Conservation (phyloP, 1,284 basidiomycete genomes). For the Salmacisia buchloeana region DNA sequence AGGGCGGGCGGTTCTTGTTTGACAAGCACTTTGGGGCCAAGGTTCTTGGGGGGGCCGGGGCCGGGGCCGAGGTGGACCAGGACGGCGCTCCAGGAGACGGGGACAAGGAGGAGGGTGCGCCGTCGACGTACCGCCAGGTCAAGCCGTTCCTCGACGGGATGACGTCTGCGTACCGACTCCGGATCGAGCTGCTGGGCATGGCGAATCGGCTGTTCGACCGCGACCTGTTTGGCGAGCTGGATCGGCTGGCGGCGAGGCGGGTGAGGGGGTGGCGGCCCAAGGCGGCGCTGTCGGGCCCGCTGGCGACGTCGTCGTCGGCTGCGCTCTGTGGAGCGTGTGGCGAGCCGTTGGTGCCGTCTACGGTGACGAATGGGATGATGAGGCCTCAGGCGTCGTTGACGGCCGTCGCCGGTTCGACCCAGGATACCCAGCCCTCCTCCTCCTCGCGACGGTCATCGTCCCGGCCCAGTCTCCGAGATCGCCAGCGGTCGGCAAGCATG, state of each 20-base stretch:
- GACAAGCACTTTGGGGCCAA: not conserved
- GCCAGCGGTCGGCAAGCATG: not conserved
- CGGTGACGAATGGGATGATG: too few species aligned
- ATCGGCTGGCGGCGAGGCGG: slow-evolving; percentile 47
- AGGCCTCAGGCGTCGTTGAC: too few species aligned
- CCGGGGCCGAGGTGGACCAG: slow-evolving; percentile 67
- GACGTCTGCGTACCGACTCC: slow-evolving; percentile 85
- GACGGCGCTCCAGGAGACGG: not conserved
- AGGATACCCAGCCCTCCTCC: too few species aligned
- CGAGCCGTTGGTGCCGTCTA: not conserved
- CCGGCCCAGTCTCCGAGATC: not conserved
- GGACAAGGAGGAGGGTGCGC: slow-evolving; percentile 53
- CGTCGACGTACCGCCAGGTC: slow-evolving; percentile 75
- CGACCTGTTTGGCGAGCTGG: slow-evolving; percentile 72
- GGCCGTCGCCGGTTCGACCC: too few species aligned
- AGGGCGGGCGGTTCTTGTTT: slow-evolving; percentile 5
- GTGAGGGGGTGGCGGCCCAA: not conserved
- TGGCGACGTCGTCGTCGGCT: too few species aligned
- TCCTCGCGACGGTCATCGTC: too few species aligned
- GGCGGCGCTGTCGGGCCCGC: not conserved
- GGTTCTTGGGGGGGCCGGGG: slow-evolving; percentile 87
- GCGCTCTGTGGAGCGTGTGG: not conserved
- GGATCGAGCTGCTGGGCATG: slow-evolving; percentile 83
- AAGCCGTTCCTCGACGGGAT: slow-evolving; percentile 83
- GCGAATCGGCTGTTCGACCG: slow-evolving; percentile 75